Evolutionary conservation across 2,329 filamentous ascomycete genomes (phyloP), one percentile per base, ranked within the genome.

Genomic region (Dothistroma pini): DNA sequence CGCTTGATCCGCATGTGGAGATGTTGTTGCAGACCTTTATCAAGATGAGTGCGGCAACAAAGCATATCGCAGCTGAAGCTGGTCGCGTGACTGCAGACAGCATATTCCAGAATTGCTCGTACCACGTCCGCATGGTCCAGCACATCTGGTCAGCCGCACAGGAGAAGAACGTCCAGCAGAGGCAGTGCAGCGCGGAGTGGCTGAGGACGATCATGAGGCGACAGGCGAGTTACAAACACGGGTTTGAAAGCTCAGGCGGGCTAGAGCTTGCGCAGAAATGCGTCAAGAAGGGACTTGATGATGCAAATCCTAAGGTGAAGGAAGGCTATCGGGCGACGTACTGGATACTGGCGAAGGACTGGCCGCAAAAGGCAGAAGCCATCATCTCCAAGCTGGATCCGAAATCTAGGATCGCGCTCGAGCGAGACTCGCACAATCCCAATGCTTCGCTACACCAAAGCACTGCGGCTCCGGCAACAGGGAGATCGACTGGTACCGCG

Each of bases 91-190:
- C 90, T 0, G 87, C 96, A n/a, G 88, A 95, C 66, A 86, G 83
- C 21, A 87, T 99, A 56, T 84, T 97, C 65, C 84, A 86, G 64
- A 87, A 89, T 68, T 89, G 89, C 32, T 88, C 92, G 0, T 97
- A 93, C 76, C 93, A 84, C 63, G 80, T 82, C 62, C 88, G 92
- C 31, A 82, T 97, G 64, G 84, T 97, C 81, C 90, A 96, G 74
- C 93, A 97, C 70, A 81, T 97, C 53, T 90, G 87, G 80, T 79
- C 80, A 57, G 93, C 93, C 25, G 89, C 85, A 64, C 89, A 96
- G 73, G 93, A 99, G 78, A 97, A 97, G 79, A 97, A 97, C 71
- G 88, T 93, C 2, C 89, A 95, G 71, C 89, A 93, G 16, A 86
- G 95, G 63, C 85, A 85, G 1, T 96, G 88, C 75, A 89, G 88